phyloP scores from a whole-genome alignment of 805 yeast species.

The Monosporozyma yasuniensis region DNA sequence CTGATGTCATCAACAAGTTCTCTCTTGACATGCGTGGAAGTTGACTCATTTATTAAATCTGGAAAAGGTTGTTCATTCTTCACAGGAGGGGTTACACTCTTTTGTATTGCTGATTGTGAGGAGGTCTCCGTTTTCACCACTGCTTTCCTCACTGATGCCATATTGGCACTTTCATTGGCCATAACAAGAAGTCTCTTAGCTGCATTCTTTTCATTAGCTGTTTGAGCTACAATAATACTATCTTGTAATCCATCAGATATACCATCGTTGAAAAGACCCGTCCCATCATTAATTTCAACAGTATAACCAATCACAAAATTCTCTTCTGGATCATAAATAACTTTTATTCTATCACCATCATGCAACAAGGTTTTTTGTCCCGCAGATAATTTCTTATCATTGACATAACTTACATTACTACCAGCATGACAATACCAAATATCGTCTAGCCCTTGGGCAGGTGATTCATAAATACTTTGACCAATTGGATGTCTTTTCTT shows the following conservation, averaged over 20 bases:
- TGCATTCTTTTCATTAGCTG: conserved; percentile 18
- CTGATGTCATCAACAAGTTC: not conserved
- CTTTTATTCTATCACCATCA: conserved; percentile 56
- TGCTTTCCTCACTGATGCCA: not conserved
- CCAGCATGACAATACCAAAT: conserved; percentile 75
- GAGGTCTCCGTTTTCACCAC: not conserved
- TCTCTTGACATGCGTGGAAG: not conserved
- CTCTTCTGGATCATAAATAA: conserved; percentile 47
- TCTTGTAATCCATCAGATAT: conserved; percentile 14
- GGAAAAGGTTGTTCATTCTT: not conserved
- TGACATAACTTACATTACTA: conserved; percentile 70
- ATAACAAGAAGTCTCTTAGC: conserved; percentile 5
- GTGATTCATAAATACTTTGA: conserved; percentile 51
- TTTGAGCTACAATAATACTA: conserved; percentile 15
- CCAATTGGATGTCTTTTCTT: conserved; percentile 56
- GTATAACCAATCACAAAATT: conserved; percentile 46
- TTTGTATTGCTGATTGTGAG: not conserved
- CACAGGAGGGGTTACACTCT: not conserved
- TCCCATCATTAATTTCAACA: conserved; percentile 46
- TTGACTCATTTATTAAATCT: not conserved
- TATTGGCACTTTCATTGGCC: not conserved
- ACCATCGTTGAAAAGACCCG: conserved; percentile 55
- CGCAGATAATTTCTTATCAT: conserved; percentile 48
- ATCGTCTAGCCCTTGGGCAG: conserved; percentile 65
- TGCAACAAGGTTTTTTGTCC: conserved; percentile 53